Evolutionary conservation across 2,329 filamentous ascomycete genomes (phyloP), one percentile per base, ranked within the genome.

Genomic region (Aspergillus nomiae): DNA sequence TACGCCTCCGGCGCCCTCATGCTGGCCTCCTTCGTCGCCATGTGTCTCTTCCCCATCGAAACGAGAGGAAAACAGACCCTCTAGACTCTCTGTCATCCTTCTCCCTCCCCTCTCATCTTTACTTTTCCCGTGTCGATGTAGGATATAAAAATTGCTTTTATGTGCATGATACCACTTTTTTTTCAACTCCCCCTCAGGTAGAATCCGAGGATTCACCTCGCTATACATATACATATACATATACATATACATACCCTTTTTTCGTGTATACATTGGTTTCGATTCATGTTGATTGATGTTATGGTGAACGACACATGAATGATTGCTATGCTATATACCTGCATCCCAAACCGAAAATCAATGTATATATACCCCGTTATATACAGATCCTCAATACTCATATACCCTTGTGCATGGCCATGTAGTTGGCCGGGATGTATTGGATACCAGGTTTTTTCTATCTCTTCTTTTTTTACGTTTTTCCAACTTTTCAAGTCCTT

Each of bases 1-100:
- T 83, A 82, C 65, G 79, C 79, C 4, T 77, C 79, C 5, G 81
- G 79, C 16, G 79, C 66, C 1, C 62, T 83, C 56, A 79, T 83
- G 26, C 67, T 83, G 38, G 79, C 79, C 16, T 77, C 81, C 1
- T 82, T 81, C 60, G 70, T 80, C 11, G 79, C 80, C 1, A 82
- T 82, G 81, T 73, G 72, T 46, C 69, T 76, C 21, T 73, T 83
- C 30, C 81, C 81, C 0, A 82, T 83, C 56, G 81, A 83, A 71
- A 83, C 81, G 14, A 73, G 77, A 55, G 81, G 81, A 5, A 80
- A 74, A 65, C 77, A 81, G 65, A 71, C 72, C 50, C 65, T 82
- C 45, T 81, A 75, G 70, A 34, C 32, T 2, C 32, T 34, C 54
- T 24, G 21, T 11, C 3, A n/a, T n/a, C n/a, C n/a, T n/a, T n/a